A percentile compares a stretch with the other conserved stretches of the same genome.
phyloP scores from a whole-genome alignment of 2,329 filamentous ascomycete genomes.

The Epichloe scottii region DNA sequence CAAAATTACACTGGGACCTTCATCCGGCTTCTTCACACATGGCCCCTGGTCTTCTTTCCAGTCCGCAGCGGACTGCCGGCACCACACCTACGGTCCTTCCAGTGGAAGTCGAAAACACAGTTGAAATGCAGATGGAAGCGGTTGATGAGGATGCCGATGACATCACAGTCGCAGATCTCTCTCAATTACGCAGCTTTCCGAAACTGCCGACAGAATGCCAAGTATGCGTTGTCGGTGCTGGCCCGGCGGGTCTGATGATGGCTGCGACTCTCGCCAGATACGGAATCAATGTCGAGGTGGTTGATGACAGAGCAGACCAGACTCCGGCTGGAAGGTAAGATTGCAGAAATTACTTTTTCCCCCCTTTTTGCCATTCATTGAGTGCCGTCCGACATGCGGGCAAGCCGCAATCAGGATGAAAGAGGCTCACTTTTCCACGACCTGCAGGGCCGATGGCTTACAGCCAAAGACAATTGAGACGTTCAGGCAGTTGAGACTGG shows the following conservation, averaged over 20 bases:
- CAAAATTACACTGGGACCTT: not conserved
- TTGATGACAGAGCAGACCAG: constrained; percentile 57
- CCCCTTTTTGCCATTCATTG: not conserved
- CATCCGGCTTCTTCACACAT: not conserved
- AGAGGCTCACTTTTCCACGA: constrained; percentile 5
- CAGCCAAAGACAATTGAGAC: constrained; percentile 73
- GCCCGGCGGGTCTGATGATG: constrained; percentile 44
- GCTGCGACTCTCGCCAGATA: constrained; percentile 46
- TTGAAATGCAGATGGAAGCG: constrained; percentile 10
- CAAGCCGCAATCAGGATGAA: not conserved
- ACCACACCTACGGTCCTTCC: not conserved
- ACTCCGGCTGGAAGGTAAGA: constrained; percentile 48
- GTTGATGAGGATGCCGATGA: constrained; percentile 17
- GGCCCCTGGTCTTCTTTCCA: constrained; percentile 6
- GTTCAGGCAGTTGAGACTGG: constrained; percentile 59
- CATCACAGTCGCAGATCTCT: constrained; percentile 31
- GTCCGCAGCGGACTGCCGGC: not conserved
- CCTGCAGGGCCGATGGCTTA: constrained; percentile 50
- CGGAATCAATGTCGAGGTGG: constrained; percentile 50
- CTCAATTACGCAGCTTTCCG: constrained; percentile 35
- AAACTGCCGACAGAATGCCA: constrained; percentile 32
- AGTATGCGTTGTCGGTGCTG: constrained; percentile 42
- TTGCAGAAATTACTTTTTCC: not conserved
- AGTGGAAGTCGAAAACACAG: constrained; percentile 5
- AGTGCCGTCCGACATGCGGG: not conserved